Base-by-base conservation (phyloP, 371 early-diverging fungal species). In the Chytridium lagenaria region DNA sequence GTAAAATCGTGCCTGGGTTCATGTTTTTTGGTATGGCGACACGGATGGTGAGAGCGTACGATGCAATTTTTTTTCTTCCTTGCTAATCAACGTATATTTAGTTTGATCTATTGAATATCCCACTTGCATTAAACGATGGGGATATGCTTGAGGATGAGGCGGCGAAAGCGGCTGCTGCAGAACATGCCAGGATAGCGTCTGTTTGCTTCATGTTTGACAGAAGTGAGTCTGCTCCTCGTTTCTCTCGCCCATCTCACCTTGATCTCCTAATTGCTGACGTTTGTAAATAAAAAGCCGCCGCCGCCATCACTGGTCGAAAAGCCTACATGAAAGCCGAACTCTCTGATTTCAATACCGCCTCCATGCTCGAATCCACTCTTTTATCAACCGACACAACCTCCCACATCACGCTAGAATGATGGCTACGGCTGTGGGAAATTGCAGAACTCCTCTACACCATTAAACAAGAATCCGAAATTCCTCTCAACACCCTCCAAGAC, bases 381-480 rank as follows among this genome's bases (percentile, higher is more conserved):
- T 7, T 12, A 44, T 19, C 19, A 19, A 19, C 55, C 10, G 55
- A 55, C 55, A 55, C 19, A 26, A 10, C 55, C 7, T 26, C 55
- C 30, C 26, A 7, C 26, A 10, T 26, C 5, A 10, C 55, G 55
- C 55, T 26, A 55, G 26, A 55, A 5, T 15, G 16, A 55, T 44
- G 44, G 12, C 19, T 26, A 23, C 55, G 16, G 55, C 55, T 7
- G 26, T 55, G n/a, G 16, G 55, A 55, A 28, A 10, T 55, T 7
- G 10, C 55, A 7, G 55, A 55, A 7, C 55, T 55, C 55, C 55
- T 55, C 55, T 55, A 55, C 55, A 55, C 26, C 10, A 55, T 55
- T 26, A 7, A 26, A 7, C 10, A 55, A 26, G 55, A 55, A 55
- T 10, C 55, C 55, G 55, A 55, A 16, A 16, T 55, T 7, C 55